Percentiles rank a stretch among this genome's conserved stretches.
Evolutionary conservation across 352 stramenopile genomes (phyloP).

Genomic region (Discostella stelligera): DNA sequence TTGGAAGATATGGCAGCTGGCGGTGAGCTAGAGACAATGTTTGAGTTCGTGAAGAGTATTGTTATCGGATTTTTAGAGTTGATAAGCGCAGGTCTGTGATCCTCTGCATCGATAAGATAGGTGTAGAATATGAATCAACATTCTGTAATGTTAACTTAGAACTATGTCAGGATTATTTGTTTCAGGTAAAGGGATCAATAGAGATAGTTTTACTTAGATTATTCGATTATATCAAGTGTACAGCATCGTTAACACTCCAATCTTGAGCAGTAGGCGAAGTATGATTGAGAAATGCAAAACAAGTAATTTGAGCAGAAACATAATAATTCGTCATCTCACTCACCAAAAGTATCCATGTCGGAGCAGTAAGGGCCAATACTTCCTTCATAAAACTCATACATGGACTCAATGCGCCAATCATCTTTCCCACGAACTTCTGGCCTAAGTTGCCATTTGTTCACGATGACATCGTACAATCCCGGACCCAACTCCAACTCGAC

Average conservation of each 20-base stretch:
- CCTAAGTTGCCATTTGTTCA: slow-evolving; percentile 39
- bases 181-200: neutral
- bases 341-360: slow-evolving; percentile 34
- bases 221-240: slow-evolving; percentile 42
- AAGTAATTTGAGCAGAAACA: slow-evolving; percentile 1
- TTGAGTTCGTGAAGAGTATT: slow-evolving; percentile 42
- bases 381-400: slow-evolving; percentile 35
- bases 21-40: slow-evolving; percentile 40
- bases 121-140: neutral
- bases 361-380: slow-evolving; percentile 46
- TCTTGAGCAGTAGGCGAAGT: slow-evolving; percentile 6
- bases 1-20: slow-evolving; percentile 41
- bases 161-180: neutral
- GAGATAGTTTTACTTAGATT: neutral
- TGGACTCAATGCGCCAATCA: slow-evolving; percentile 33
- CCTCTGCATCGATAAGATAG: neutral
- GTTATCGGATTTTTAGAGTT: slow-evolving; percentile 41
- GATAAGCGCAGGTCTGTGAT: slow-evolving; percentile 2
- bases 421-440: slow-evolving; percentile 32
- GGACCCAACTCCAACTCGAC: slow-evolving; percentile 20
- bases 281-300: slow-evolving; percentile 1
- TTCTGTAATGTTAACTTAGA: neutral
- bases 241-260: slow-evolving; percentile 48
- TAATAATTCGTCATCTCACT: neutral
- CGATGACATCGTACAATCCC: slow-evolving; percentile 50